Percentiles rank a stretch among this genome's conserved stretches.
Evolutionary conservation across 2,329 filamentous ascomycete genomes (phyloP).

Genomic region (Fusarium armeniacum): DNA sequence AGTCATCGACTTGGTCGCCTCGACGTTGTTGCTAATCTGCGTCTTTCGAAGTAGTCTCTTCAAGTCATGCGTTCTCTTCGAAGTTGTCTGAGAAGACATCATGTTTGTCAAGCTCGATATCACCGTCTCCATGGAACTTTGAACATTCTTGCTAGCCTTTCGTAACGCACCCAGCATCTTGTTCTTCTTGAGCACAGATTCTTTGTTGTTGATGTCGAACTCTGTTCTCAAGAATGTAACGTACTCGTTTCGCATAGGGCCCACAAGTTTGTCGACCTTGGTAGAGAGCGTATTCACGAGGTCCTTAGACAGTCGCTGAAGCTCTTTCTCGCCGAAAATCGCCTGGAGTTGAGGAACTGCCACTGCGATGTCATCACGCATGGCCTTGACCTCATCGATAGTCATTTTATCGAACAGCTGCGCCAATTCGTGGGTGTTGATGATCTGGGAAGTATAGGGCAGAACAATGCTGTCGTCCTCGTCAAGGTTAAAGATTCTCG

Average conservation of each 20-base stretch:
- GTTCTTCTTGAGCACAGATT: slow-evolving; percentile 8
- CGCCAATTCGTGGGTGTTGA: not conserved
- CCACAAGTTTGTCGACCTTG: slow-evolving; percentile 6
- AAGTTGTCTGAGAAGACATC: slow-evolving; percentile 31
- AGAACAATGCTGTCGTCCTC: slow-evolving; percentile 8
- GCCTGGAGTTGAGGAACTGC: slow-evolving; percentile 19
- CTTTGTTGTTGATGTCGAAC: slow-evolving; percentile 5
- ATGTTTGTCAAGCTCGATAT: slow-evolving; percentile 20
- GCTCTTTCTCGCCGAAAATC: slow-evolving; percentile 8
- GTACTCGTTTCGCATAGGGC: slow-evolving; percentile 1
- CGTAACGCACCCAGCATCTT: slow-evolving; percentile 4
- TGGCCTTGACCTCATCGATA: slow-evolving; percentile 6
- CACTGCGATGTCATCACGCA: slow-evolving; percentile 16
- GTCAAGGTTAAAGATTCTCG: not conserved
- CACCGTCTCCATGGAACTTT: slow-evolving; percentile 1
- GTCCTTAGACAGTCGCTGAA: slow-evolving; percentile 12
- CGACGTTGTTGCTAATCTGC: slow-evolving; percentile 25
- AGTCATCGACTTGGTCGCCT: slow-evolving; percentile 24
- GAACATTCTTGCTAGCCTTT: not conserved
- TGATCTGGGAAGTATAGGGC: not conserved
- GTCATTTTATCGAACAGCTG: slow-evolving; percentile 9
- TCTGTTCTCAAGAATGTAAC: not conserved
- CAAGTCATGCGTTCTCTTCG: slow-evolving; percentile 28
- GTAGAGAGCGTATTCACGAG: slow-evolving; percentile 11
- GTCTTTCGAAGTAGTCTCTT: slow-evolving; percentile 20